A percentile compares a stretch with the other conserved stretches of the same genome.
phyloP scores from a whole-genome alignment of 192 early-diverging fungal species.

The Backusella sp. region DNA sequence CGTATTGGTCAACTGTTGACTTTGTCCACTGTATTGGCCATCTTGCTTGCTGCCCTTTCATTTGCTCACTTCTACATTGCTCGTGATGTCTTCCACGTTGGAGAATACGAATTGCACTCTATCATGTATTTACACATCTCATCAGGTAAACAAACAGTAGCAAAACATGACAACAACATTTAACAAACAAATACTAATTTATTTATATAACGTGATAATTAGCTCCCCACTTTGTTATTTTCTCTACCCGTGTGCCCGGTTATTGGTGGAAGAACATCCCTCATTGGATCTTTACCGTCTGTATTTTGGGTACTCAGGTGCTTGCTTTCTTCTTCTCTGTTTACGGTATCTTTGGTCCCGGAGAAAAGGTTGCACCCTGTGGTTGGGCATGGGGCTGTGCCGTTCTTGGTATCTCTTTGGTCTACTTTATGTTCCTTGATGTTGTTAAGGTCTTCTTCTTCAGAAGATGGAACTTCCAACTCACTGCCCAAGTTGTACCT shows the following conservation, averaged over 20 bases:
- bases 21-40: conserved; percentile 74
- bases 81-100: conserved; percentile 54
- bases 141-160: conserved; percentile 40
- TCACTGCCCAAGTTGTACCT: conserved; percentile 77
- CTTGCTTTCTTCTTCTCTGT: conserved; percentile 79
- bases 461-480: conserved; percentile 78
- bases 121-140: conserved; percentile 94
- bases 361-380: conserved; percentile 45
- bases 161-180: neutral
- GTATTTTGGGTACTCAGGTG: conserved; percentile 81
- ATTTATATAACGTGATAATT: neutral
- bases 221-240: conserved; percentile 84
- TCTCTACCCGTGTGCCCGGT: conserved; percentile 76
- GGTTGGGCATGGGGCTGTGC: conserved; percentile 65
- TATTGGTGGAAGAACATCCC: conserved; percentile 83
- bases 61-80: conserved; percentile 84
- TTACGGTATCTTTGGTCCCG: conserved; percentile 52
- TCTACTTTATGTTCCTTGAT: conserved; percentile 76
- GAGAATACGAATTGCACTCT: conserved; percentile 58
- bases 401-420: conserved; percentile 66
- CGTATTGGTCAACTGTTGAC: conserved; percentile 85
- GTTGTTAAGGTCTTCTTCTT: conserved; percentile 78
- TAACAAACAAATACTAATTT: neutral
- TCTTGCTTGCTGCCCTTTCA: conserved; percentile 72
- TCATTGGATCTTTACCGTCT: conserved; percentile 61